A percentile compares a stretch with the other conserved stretches of the same genome.
Evolutionary conservation across 306 rosid genomes (phyloP).

Genomic region (Lathyrus oleraceus): DNA sequence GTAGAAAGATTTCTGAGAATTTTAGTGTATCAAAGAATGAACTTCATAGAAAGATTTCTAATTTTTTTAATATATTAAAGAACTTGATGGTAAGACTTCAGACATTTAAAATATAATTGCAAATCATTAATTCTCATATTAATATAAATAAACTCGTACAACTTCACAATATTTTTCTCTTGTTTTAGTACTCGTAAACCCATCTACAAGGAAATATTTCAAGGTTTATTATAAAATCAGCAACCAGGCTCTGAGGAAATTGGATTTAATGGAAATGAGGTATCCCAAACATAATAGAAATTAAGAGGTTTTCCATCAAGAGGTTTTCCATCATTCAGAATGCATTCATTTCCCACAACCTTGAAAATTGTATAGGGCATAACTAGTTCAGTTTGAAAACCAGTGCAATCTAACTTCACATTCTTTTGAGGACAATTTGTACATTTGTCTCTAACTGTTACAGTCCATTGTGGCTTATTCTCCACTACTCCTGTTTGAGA

Average conservation of each 20-base stretch:
- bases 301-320: neutral
- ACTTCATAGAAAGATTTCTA: too few species aligned
- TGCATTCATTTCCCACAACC: neutral
- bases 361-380: slow-evolving; percentile 40
- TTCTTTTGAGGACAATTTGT: slow-evolving; percentile 22
- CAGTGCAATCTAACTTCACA: slow-evolving; percentile 34
- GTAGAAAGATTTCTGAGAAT: too few species aligned
- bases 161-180: too few species aligned
- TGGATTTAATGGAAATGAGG: slow-evolving; percentile 8
- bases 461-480: slow-evolving; percentile 43
- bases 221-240: neutral
- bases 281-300: slow-evolving; percentile 35
- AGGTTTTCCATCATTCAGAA: slow-evolving; percentile 39
- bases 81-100: too few species aligned
- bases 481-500: slow-evolving; percentile 33
- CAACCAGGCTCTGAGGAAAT: slow-evolving; percentile 32
- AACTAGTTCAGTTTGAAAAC: slow-evolving; percentile 31
- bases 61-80: too few species aligned
- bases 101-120: too few species aligned
- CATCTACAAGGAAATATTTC: too few species aligned
- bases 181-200: too few species aligned
- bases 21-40: too few species aligned
- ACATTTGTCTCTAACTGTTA: slow-evolving; percentile 41
- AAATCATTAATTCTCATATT: too few species aligned
- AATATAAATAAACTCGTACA: too few species aligned